phyloP scores from a whole-genome alignment of 768 basidiomycete genomes.

The Tricholomella constricta region DNA sequence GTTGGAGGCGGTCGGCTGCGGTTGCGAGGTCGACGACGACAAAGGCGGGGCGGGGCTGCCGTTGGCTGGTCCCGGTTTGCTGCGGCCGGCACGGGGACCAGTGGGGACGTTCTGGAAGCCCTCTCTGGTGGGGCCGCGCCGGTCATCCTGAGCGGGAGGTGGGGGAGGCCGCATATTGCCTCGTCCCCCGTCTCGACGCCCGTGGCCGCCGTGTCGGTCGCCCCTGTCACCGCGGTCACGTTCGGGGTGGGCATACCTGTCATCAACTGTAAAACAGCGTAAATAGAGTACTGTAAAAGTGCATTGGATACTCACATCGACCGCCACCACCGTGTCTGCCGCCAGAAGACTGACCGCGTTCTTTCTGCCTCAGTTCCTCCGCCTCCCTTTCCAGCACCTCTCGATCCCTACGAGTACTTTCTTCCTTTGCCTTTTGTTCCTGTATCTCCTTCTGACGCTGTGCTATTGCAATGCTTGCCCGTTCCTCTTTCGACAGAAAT shows the following conservation, averaged over 20 bases:
- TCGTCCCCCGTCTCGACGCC: constrained; percentile 33
- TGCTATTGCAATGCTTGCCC: constrained; percentile 85
- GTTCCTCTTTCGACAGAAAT: constrained; percentile 91
- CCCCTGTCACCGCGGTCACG: constrained; percentile 46
- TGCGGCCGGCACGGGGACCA: constrained; percentile 78
- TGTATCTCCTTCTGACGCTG: constrained; percentile 84
- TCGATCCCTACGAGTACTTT: constrained; percentile 59
- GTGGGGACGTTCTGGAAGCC: constrained; percentile 76
- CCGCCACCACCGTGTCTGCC: constrained; percentile 36
- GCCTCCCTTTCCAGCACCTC: constrained; percentile 77
- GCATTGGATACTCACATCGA: constrained; percentile 37
- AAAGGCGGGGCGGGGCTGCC: constrained; percentile 33
- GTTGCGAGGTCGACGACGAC: constrained; percentile 54
- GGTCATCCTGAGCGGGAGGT: constrained; percentile 30
- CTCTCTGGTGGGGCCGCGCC: constrained; percentile 36
- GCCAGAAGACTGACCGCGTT: constrained; percentile 39
- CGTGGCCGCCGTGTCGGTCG: constrained; percentile 30
- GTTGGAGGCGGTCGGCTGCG: constrained; percentile 42
- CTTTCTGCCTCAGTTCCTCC: constrained; percentile 60
- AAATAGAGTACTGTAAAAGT: constrained; percentile 8
- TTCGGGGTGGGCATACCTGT: constrained; percentile 53
- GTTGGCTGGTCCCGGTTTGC: constrained; percentile 39
- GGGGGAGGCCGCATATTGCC: constrained; percentile 41
- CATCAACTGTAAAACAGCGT: constrained; percentile 45
- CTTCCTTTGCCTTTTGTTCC: constrained; percentile 68